Evolutionary conservation across 2,329 filamentous ascomycete species (phyloP).

Genomic region (Penicillium sp.): DNA sequence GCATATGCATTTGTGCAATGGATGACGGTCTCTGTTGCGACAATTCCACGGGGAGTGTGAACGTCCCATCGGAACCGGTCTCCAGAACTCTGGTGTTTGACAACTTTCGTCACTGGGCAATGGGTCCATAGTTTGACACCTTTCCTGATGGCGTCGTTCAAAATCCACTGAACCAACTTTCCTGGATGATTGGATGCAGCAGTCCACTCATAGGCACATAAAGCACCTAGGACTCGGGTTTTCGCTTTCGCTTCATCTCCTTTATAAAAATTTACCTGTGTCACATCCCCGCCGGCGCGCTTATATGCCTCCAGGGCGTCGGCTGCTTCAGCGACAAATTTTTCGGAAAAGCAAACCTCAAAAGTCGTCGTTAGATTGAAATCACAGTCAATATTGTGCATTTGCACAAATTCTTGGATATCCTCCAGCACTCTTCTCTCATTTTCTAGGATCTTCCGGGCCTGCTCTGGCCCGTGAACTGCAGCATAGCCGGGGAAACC

Average conservation of each 20-base stretch:
- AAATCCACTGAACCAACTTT: neutral
- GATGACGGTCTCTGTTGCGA: neutral
- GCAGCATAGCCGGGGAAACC: neutral
- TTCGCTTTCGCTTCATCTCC: neutral
- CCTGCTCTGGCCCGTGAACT: neutral
- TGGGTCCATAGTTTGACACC: neutral
- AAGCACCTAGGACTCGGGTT: neutral
- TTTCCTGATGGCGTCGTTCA: neutral
- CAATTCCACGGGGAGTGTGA: neutral
- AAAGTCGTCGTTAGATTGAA: neutral
- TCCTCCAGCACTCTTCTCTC: neutral
- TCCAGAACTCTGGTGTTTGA: neutral
- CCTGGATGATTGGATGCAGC: neutral
- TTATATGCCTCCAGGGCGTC: neutral
- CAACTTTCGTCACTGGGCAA: neutral
- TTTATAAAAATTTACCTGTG: neutral
- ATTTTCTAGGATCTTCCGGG: neutral
- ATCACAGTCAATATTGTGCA: neutral
- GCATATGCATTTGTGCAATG: neutral
- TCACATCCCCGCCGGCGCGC: neutral
- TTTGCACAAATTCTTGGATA: neutral
- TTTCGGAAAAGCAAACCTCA: neutral
- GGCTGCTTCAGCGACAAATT: neutral
- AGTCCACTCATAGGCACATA: neutral
- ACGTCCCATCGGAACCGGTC: neutral